A percentile compares a stretch with the other conserved stretches of the same genome.
These are phyloP conservation scores for Candida frijolesensis DNA, from an alignment of 1,139 yeast species.

Conservation along the genomic window DNA sequence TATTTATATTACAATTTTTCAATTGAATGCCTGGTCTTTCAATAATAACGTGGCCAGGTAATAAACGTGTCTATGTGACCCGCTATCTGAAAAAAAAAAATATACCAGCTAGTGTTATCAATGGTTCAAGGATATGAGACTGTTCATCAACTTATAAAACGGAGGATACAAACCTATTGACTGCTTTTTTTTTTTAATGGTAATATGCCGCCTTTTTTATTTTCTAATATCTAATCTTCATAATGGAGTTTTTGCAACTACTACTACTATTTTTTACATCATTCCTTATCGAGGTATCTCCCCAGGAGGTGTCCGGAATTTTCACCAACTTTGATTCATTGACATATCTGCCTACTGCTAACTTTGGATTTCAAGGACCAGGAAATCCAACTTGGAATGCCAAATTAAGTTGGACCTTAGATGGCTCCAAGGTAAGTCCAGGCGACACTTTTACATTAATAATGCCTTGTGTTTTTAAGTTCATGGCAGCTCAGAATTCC, in stretches of 20 bases:
- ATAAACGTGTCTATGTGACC: too few relatives aligned
- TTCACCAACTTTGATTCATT: slow-evolving; percentile 8
- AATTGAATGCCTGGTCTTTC: too few relatives aligned
- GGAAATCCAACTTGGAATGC: slow-evolving; percentile 26
- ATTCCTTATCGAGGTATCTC: slow-evolving; percentile 4
- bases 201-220: neutral
- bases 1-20: too few relatives aligned
- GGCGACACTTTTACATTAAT: slow-evolving; percentile 30
- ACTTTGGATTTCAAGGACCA: slow-evolving; percentile 14
- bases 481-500: slow-evolving; percentile 17
- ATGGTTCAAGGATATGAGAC: too few relatives aligned
- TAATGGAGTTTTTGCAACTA: neutral
- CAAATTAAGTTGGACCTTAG: slow-evolving; percentile 25
- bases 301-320: slow-evolving; percentile 6
- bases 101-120: too few relatives aligned
- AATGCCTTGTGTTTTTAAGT: slow-evolving; percentile 28
- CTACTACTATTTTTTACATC: neutral
- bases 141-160: too few relatives aligned
- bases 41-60: too few relatives aligned
- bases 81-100: too few relatives aligned
- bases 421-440: slow-evolving; percentile 18
- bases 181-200: neutral
- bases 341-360: slow-evolving; percentile 6
- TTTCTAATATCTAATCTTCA: neutral
- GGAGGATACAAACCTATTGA: neutral